These are phyloP conservation scores for Xylariales sp. DNA, from an alignment of 2,329 filamentous ascomycete genomes.

Conservation along the genomic window DNA sequence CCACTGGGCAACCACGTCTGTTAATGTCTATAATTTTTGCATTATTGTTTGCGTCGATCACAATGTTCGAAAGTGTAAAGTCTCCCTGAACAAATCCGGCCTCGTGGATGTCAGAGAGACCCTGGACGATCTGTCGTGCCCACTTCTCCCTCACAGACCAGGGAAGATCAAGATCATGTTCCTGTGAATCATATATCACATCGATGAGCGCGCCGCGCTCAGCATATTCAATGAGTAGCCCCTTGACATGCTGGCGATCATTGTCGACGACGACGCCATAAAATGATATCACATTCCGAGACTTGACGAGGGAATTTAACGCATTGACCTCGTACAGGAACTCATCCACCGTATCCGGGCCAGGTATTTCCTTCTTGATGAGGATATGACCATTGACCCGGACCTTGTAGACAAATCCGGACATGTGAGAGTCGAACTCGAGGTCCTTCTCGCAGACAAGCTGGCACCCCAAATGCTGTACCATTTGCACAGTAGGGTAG, in stretches of 20 bases:
- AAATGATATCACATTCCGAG: constrained; percentile 76
- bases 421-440: constrained; percentile 86
- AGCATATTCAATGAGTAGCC: constrained; percentile 83
- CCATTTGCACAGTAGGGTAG: constrained; percentile 69
- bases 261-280: constrained; percentile 87
- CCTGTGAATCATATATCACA: constrained; percentile 75
- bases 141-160: constrained; percentile 79
- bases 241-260: constrained; percentile 68
- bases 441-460: constrained; percentile 70
- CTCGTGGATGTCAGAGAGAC: constrained; percentile 89
- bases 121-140: constrained; percentile 87
- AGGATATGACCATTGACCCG: constrained; percentile 61
- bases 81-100: constrained; percentile 96
- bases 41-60: constrained; percentile 77
- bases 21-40: constrained; percentile 99
- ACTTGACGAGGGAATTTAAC: constrained; percentile 70
- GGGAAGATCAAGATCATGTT: constrained; percentile 48
- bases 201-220: constrained; percentile 85
- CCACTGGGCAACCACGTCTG: constrained; percentile 89
- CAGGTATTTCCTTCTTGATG: constrained; percentile 98
- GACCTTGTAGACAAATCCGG: constrained; percentile 96
- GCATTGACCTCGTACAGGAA: constrained; percentile 98
- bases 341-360: constrained; percentile 90
- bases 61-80: constrained; percentile 95
- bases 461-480: constrained; percentile 67